These are phyloP conservation scores for Pontederia crassipes DNA, from an alignment of 176 grass and related monocot genomes.

Conservation along the genomic window DNA sequence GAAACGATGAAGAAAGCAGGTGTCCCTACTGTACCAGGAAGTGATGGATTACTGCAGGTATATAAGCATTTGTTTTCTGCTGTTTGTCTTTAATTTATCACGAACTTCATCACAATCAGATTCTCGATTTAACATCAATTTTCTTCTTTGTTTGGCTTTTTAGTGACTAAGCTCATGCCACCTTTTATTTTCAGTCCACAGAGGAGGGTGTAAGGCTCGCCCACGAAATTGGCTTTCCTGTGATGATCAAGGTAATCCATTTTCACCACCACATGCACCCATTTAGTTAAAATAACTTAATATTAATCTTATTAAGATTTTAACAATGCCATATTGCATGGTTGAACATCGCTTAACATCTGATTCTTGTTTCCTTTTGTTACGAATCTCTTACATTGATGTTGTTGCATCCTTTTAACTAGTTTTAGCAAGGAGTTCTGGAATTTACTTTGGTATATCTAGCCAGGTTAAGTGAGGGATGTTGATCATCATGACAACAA, in stretches of 20 bases:
- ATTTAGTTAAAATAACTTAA: no score
- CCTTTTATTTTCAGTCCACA: conserved; percentile 29
- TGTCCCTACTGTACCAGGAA: conserved; percentile 47
- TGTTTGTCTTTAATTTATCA: background rate
- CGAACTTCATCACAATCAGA: background rate
- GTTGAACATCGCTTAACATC: no score
- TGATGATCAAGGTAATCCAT: conserved; percentile 45
- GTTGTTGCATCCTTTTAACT: no score
- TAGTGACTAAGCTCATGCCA: background rate
- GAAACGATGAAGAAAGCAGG: conserved; percentile 55
- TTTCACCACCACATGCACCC: background rate
- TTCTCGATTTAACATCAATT: background rate
- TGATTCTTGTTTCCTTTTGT: no score
- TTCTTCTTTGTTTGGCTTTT: conserved; percentile 2
- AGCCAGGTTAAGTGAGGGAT: no score
- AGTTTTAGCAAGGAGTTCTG: no score
- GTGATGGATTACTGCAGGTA: conserved; percentile 43
- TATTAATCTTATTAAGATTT: no score
- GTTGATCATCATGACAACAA: no score
- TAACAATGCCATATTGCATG: no score
- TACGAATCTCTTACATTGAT: no score
- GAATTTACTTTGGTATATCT: no score
- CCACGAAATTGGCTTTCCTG: conserved; percentile 39
- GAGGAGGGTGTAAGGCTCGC: conserved; percentile 41
- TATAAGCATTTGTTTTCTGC: background rate